Percentiles rank a stretch among this genome's conserved stretches.
These are phyloP conservation scores for Carex myosuroides DNA, from an alignment of 176 grass and related monocot species.

Conservation along the genomic window DNA sequence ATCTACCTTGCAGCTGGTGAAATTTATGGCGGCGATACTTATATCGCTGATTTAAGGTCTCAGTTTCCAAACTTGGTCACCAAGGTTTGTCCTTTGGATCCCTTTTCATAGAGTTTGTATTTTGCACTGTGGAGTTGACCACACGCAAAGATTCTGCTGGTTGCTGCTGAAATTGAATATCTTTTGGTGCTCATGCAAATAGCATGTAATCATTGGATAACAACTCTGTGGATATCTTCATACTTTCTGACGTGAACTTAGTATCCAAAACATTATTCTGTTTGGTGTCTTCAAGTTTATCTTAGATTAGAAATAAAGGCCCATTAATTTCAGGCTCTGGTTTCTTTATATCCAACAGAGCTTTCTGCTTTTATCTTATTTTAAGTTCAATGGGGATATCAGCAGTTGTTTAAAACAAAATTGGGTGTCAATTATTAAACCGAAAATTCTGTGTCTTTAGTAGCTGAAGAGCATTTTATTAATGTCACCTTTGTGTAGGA, in stretches of 20 bases:
- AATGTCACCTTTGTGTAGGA: constrained; percentile 41
- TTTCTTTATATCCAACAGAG: neutral
- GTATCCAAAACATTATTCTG: neutral
- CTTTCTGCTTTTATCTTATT: neutral
- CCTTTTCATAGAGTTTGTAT: neutral
- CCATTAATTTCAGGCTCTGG: neutral
- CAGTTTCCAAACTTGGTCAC: constrained; percentile 84
- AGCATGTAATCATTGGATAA: neutral
- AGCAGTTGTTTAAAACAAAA: neutral
- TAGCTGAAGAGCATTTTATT: neutral
- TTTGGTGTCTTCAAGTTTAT: neutral
- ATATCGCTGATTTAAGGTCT: constrained; percentile 63
- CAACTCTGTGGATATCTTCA: neutral
- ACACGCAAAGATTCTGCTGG: neutral
- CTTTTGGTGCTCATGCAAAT: neutral
- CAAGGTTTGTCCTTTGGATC: constrained; percentile 48
- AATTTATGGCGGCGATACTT: constrained; percentile 91
- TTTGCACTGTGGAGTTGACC: neutral
- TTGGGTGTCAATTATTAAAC: neutral
- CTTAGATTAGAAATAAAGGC: neutral
- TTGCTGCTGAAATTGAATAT: neutral
- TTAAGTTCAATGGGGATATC: neutral
- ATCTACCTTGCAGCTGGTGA: constrained; percentile 91
- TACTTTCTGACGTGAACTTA: neutral
- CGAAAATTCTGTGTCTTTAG: neutral